Evolutionary conservation across 805 yeast species (phyloP), one percentile per base, ranked within the genome.

Genomic region (Saitoella complicata): DNA sequence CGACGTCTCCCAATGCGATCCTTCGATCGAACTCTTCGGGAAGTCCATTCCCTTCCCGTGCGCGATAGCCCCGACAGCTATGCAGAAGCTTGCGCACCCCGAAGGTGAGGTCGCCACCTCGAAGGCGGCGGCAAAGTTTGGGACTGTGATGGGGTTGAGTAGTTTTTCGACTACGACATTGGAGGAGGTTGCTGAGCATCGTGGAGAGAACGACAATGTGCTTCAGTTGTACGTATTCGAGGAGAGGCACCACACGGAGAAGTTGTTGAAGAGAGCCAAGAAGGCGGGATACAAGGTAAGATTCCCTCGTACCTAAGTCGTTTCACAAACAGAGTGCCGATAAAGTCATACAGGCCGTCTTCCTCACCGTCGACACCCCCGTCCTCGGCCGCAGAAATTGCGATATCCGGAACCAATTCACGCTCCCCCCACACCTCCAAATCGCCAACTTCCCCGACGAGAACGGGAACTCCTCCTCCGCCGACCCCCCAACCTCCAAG

Each of bases 311-410:
- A 33, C 10, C 10, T 33, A 8, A 33, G 8, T 33, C 10, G 8
- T 8, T 33, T 33, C 11, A 10, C 4, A 33, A 33, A 10, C 4
- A 33, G n/a, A 4, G 10, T 33, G 10, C 11, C 4, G 10, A 33
- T 9, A 2, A 11, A 11, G n/a, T 33, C 11, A 11, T 33, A 10
- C 10, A 67, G 50, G 76, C 69, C 0, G 49, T 74, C 5, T 70
- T 71, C 47, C 65, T 74, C 43, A 74, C 78, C 2, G 74, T 73
- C n/a, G 79, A 74, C 51, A 66, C 73, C 7, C 73, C 76, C 0
- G 66, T 64, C 41, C 59, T 73, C 39, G 79, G 79, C 2, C 63
- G 69, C 38, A 58, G 79, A 43, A 75, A 71, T 48, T 65, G 68
- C 42, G 76, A 72, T 45, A 63, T 53, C 38, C 44, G 54, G 21